Evolutionary conservation across 129 eudicot species (phyloP).

Genomic region (Tanacetum coccineum): DNA sequence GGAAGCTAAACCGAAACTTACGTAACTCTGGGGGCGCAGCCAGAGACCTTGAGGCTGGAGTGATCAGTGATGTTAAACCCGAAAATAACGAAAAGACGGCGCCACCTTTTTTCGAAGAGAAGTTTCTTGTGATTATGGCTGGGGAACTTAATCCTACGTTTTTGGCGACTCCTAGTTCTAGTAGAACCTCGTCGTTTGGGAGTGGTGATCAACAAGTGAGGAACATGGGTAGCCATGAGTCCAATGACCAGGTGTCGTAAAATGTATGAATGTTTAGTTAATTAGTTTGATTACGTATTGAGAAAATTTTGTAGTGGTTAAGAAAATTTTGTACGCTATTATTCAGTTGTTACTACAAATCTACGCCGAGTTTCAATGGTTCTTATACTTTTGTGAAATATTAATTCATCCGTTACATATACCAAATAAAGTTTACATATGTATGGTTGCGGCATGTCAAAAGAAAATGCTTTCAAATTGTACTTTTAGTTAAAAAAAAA

Average conservation of each 20-base stretch:
- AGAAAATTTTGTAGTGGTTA: no score
- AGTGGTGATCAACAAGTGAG: background rate
- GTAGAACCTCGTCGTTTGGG: conserved; percentile 32
- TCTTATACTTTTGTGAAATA: no score
- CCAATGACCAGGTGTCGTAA: conserved; percentile 15
- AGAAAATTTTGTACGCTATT: no score
- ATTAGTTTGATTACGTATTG: background rate
- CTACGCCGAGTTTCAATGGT: no score
- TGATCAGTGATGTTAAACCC: conserved; percentile 15
- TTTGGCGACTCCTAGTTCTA: conserved; percentile 38
- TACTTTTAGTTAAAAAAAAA: no score
- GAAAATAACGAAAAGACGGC: background rate
- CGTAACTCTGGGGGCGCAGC: no score
- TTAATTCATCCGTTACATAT: no score
- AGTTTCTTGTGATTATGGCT: conserved; percentile 47
- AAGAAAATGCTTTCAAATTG: no score
- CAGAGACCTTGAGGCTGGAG: conserved; percentile 34
- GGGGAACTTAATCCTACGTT: conserved; percentile 46
- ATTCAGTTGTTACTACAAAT: no score
- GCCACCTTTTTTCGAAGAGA: conserved; percentile 23
- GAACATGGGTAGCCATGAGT: background rate
- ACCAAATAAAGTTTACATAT: no score
- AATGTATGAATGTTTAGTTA: background rate
- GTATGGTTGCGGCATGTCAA: no score
- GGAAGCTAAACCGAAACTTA: conserved; percentile 29